These are phyloP conservation scores for Ustilaginoidea virens DNA, from an alignment of 2,329 filamentous ascomycete species.

Conservation along the genomic window DNA sequence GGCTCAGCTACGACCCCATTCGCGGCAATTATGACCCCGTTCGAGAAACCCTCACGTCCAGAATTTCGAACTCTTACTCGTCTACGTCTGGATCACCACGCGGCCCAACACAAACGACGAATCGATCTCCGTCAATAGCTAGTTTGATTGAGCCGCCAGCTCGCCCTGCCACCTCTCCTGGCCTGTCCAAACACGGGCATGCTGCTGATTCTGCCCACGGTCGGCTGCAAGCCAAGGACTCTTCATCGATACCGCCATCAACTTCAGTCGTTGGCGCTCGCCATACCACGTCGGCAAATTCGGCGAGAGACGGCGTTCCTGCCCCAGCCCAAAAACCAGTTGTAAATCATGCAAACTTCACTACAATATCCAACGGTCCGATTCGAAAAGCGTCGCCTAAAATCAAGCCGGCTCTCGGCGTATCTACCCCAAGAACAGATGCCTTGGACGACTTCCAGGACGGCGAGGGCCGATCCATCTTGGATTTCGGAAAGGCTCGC, in stretches of 20 bases:
- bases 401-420: slow-evolving; percentile 25
- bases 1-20: slow-evolving; percentile 82
- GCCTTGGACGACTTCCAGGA: slow-evolving; percentile 31
- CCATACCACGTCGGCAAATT: slow-evolving; percentile 15
- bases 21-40: slow-evolving; percentile 57
- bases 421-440: slow-evolving; percentile 32
- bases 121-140: slow-evolving; percentile 68
- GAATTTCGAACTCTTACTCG: slow-evolving; percentile 31
- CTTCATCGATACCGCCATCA: slow-evolving; percentile 24
- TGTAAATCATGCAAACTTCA: slow-evolving; percentile 23
- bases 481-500: slow-evolving; percentile 44
- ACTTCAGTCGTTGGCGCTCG: slow-evolving; percentile 22
- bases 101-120: slow-evolving; percentile 16
- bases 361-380: slow-evolving; percentile 24
- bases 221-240: slow-evolving; percentile 19
- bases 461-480: slow-evolving; percentile 36
- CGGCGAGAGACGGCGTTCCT: slow-evolving; percentile 21
- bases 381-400: slow-evolving; percentile 32
- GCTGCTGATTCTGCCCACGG: slow-evolving; percentile 13
- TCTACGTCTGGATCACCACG: slow-evolving; percentile 36
- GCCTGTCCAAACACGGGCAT: slow-evolving; percentile 13
- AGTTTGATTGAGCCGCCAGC: slow-evolving; percentile 58
- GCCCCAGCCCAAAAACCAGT: slow-evolving; percentile 14
- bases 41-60: slow-evolving; percentile 42
- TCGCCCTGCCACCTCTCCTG: slow-evolving; percentile 13